These are phyloP conservation scores for Aspergillus vadensis DNA, from an alignment of 2,329 filamentous ascomycete species.

Conservation along the genomic window DNA sequence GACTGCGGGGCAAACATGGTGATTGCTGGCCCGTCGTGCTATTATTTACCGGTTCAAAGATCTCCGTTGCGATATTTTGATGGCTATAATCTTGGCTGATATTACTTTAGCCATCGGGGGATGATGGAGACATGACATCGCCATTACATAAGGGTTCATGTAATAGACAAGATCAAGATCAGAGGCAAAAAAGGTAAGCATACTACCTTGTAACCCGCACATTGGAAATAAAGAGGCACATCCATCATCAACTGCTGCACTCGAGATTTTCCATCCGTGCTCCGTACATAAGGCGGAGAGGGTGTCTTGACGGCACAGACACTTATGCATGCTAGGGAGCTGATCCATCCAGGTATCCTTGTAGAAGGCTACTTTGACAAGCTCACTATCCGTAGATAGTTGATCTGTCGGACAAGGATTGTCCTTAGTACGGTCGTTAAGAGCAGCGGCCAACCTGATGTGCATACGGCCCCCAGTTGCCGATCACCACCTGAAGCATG, in stretches of 20 bases:
- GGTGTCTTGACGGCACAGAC: background rate
- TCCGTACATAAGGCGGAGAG: background rate
- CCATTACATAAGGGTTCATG: constrained; percentile 1
- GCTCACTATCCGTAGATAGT: background rate
- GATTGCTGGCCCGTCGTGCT: background rate
- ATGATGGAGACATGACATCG: constrained; percentile 7
- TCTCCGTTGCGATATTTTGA: background rate
- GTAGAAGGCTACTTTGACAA: background rate
- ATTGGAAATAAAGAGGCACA: background rate
- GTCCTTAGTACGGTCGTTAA: constrained; percentile 11
- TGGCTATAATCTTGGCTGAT: background rate
- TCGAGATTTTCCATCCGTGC: background rate
- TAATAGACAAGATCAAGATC: background rate
- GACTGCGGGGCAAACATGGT: constrained; percentile 7
- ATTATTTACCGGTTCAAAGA: background rate
- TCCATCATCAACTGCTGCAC: background rate
- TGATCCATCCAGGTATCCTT: background rate
- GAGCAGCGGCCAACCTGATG: constrained; percentile 14
- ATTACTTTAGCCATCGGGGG: background rate
- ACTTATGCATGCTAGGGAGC: background rate
- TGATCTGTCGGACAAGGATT: constrained; percentile 9
- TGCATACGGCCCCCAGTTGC: constrained; percentile 23
- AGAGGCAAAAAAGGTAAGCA: background rate
- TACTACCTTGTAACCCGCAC: background rate
- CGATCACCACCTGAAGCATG: constrained; percentile 25